These are phyloP conservation scores for Mycotypha africana DNA, from an alignment of 371 early-diverging fungal genomes.

Conservation along the genomic window DNA sequence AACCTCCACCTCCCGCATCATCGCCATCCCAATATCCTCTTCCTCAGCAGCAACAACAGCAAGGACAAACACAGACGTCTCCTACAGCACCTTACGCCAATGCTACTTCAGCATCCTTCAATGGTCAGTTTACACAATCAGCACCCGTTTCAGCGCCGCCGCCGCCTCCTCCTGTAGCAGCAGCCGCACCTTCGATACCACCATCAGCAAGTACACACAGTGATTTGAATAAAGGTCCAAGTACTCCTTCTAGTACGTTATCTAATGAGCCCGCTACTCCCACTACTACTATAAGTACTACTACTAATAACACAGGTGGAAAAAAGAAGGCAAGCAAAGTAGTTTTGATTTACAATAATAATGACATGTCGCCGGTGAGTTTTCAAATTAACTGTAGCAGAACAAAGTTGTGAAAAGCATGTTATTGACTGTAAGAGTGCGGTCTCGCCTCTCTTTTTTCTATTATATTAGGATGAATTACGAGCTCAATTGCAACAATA, in stretches of 20 bases:
- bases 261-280: too few species aligned
- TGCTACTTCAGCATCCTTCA: too few species aligned
- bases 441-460: not conserved
- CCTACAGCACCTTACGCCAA: too few species aligned
- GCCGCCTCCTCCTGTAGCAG: not conserved
- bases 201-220: too few species aligned
- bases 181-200: constrained; percentile 1
- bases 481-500: constrained; percentile 20
- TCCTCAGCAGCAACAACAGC: not conserved
- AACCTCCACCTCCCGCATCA: not conserved
- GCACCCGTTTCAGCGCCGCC: not conserved
- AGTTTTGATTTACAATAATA: constrained; percentile 34
- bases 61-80: not conserved
- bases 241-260: too few species aligned
- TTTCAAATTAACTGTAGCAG: too few species aligned
- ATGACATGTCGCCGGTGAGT: constrained; percentile 38
- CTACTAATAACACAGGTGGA: constrained; percentile 11
- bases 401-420: not conserved
- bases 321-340: constrained; percentile 39
- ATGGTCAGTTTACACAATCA: too few species aligned
- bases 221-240: too few species aligned
- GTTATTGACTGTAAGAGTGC: not conserved
- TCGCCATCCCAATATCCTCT: constrained; percentile 64
- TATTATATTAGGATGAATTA: constrained; percentile 25
- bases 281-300: not conserved